Conservation (phyloP, 371 early-diverging fungal genomes). For the Syncephalastrum racemosum region DNA sequence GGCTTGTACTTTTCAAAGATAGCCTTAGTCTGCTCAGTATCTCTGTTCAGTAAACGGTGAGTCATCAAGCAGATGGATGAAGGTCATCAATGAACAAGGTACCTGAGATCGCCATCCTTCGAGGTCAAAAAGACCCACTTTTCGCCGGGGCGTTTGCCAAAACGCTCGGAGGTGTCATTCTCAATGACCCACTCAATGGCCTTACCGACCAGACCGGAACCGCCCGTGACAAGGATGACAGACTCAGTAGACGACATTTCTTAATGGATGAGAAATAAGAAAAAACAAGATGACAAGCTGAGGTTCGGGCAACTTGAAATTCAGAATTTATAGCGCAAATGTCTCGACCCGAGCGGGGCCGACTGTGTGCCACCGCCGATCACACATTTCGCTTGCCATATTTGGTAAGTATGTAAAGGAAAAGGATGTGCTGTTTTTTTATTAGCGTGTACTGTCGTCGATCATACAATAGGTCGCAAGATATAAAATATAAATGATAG, state of each 20-base stretch:
- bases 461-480: too few species aligned
- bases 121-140: slow-evolving; percentile 76
- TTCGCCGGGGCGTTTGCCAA: slow-evolving; percentile 65
- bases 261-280: slow-evolving; percentile 4
- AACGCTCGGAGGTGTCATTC: slow-evolving; percentile 58
- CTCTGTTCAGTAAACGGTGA: not conserved
- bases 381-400: too few species aligned
- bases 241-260: slow-evolving; percentile 17
- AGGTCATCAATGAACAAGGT: slow-evolving; percentile 7
- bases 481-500: too few species aligned
- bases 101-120: slow-evolving; percentile 85
- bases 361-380: too few species aligned
- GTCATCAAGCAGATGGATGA: slow-evolving; percentile 2
- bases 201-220: slow-evolving; percentile 81
- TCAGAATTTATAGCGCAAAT: too few species aligned
- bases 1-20: slow-evolving; percentile 80
- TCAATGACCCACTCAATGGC: slow-evolving; percentile 76
- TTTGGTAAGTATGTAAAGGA: too few species aligned
- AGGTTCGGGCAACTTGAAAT: not conserved
- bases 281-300: slow-evolving; percentile 3
- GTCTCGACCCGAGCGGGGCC: too few species aligned
- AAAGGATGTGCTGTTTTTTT: too few species aligned
- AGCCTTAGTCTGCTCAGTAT: slow-evolving; percentile 51
- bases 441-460: too few species aligned
- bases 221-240: slow-evolving; percentile 76